These are phyloP conservation scores for Discostella stelligera DNA, from an alignment of 352 stramenopile species.

Conservation along the genomic window DNA sequence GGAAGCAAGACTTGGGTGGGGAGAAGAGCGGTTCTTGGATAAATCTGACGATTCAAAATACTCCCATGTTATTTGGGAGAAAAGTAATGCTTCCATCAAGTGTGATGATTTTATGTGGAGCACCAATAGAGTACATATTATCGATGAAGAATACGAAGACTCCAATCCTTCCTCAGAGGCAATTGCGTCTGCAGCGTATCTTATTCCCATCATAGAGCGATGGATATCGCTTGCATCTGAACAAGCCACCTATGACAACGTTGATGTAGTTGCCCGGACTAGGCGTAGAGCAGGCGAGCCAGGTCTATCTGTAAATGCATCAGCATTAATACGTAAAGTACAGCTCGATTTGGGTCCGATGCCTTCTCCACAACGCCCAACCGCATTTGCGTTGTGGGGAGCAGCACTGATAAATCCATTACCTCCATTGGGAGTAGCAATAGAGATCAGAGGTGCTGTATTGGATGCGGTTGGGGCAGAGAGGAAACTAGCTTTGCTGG, in stretches of 20 bases:
- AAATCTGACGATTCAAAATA: constrained; percentile 3
- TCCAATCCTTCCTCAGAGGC: constrained; percentile 13
- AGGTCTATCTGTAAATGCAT: constrained; percentile 46
- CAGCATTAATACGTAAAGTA: constrained; percentile 45
- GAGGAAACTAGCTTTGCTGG: constrained; percentile 51
- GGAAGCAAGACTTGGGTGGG: constrained; percentile 59
- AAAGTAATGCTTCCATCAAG: background rate
- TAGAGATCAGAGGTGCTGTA: constrained; percentile 55
- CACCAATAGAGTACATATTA: constrained; percentile 22
- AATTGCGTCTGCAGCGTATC: constrained; percentile 14
- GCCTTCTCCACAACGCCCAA: constrained; percentile 23
- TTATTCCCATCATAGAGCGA: constrained; percentile 51
- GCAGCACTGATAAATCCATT: constrained; percentile 68
- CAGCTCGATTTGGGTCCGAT: constrained; percentile 45
- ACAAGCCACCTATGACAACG: constrained; percentile 58
- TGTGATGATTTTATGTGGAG: constrained; percentile 15
- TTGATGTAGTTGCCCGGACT: constrained; percentile 48
- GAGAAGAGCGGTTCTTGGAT: constrained; percentile 62
- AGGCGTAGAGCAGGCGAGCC: constrained; percentile 44
- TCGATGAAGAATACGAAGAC: constrained; percentile 41
- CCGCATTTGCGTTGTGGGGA: constrained; percentile 51
- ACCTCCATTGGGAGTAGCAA: constrained; percentile 51
- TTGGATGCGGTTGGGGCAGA: constrained; percentile 46
- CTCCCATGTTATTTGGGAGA: constrained; percentile 10
- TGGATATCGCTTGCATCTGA: constrained; percentile 57